A percentile compares a stretch with the other conserved stretches of the same genome.
Evolutionary conservation across 129 eudicot genomes (phyloP).

Genomic region (Tanacetum coccineum): DNA sequence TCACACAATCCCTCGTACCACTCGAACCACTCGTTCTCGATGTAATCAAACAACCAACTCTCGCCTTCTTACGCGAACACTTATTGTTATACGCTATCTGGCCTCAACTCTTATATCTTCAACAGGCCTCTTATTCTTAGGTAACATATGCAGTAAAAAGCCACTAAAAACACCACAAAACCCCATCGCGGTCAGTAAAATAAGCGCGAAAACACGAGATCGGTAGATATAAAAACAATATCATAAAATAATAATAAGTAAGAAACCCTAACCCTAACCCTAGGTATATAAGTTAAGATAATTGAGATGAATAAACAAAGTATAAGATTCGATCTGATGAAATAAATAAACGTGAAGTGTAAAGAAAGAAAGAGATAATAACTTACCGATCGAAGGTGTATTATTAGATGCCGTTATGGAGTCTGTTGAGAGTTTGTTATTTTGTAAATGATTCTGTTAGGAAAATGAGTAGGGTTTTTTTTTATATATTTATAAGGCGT

Average conservation of each 20-base stretch:
- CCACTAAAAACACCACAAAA: conserved; percentile 62
- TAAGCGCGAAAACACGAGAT: conserved; percentile 25
- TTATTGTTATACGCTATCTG: conserved; percentile 27
- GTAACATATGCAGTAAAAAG: conserved; percentile 83
- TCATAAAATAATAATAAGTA: not conserved
- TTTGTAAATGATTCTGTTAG: not conserved
- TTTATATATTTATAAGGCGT: not conserved
- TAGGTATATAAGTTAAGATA: conserved; percentile 12
- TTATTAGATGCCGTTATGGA: not conserved
- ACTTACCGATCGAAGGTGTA: conserved; percentile 31
- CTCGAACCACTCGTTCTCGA: too few species aligned
- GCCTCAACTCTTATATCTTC: conserved; percentile 49
- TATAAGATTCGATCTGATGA: conserved; percentile 35
- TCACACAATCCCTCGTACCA: conserved; percentile 17
- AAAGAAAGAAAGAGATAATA: conserved; percentile 36
- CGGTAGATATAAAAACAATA: conserved; percentile 23
- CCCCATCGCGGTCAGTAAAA: conserved; percentile 39
- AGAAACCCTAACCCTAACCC: conserved; percentile 29
- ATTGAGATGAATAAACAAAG: not conserved
- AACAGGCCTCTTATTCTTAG: conserved; percentile 66
- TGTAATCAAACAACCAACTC: conserved; percentile 43
- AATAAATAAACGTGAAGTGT: too few species aligned
- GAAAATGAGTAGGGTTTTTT: not conserved
- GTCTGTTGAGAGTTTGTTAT: conserved; percentile 12
- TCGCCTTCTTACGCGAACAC: conserved; percentile 44